These are phyloP conservation scores for Ganoderma meredithae DNA, from an alignment of 1,284 basidiomycete genomes.

Conservation along the genomic window DNA sequence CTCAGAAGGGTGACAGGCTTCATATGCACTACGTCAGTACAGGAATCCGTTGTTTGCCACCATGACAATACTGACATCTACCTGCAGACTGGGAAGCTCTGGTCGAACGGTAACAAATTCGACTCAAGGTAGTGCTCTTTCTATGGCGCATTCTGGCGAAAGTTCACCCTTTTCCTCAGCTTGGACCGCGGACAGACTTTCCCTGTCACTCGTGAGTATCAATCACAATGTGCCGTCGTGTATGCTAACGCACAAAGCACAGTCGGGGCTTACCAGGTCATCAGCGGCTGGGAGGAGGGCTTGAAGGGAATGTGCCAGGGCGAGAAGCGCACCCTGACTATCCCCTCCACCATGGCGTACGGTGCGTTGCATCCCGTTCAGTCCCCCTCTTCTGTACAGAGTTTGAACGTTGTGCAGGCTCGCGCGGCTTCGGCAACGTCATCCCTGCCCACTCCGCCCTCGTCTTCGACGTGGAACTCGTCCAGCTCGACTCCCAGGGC, in stretches of 20 bases:
- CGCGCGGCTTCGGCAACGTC: slow-evolving; percentile 74
- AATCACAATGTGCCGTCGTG: neutral
- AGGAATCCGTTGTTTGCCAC: neutral
- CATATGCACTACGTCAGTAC: slow-evolving; percentile 80
- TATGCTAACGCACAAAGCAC: slow-evolving; percentile 10
- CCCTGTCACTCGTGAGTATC: slow-evolving; percentile 66
- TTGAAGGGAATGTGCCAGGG: slow-evolving; percentile 86
- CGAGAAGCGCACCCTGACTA: slow-evolving; percentile 93
- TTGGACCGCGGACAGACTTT: slow-evolving; percentile 73
- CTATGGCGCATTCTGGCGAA: neutral
- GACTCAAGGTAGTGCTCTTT: slow-evolving; percentile 72
- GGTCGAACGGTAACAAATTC: slow-evolving; percentile 79
- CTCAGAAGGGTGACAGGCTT: slow-evolving; percentile 72
- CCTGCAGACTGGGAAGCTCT: slow-evolving; percentile 76
- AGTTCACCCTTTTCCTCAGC: slow-evolving; percentile 44
- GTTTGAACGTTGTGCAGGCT: slow-evolving; percentile 53
- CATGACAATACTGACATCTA: neutral
- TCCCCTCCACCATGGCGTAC: slow-evolving; percentile 81
- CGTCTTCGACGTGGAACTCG: slow-evolving; percentile 89
- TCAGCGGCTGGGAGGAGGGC: slow-evolving; percentile 84
- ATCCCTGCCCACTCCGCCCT: slow-evolving; percentile 89
- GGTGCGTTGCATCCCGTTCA: slow-evolving; percentile 57
- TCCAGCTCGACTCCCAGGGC: slow-evolving; percentile 53
- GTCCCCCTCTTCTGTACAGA: neutral
- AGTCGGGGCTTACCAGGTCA: slow-evolving; percentile 86